A percentile compares a stretch with the other conserved stretches of the same genome.
Conservation (phyloP, 2,329 filamentous ascomycete genomes). For the Fusarium haematococcum region DNA sequence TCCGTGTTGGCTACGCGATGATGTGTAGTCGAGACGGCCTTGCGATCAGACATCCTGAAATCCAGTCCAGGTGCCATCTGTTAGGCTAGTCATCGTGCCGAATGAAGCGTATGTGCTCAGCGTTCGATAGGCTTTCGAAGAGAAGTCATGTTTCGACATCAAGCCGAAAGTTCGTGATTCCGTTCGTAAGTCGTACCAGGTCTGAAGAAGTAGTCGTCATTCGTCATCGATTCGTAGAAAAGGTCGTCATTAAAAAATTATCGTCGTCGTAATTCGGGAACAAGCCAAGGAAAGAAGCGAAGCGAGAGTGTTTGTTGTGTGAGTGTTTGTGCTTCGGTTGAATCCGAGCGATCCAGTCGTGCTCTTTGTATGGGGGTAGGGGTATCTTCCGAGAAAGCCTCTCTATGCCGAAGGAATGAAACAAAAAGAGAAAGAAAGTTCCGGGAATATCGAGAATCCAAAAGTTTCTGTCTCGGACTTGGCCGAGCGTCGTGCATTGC, state of each 20-base stretch:
- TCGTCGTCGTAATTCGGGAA: conserved; percentile 56
- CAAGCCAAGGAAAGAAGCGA: conserved; percentile 52
- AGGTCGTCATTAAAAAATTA: conserved; percentile 57
- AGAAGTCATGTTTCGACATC: conserved; percentile 48
- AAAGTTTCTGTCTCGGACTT: conserved; percentile 61
- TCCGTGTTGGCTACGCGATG: conserved; percentile 51
- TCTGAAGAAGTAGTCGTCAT: conserved; percentile 48
- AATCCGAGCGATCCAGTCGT: conserved; percentile 22
- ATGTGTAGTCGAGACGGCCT: conserved; percentile 48
- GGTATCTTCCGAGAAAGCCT: conserved; percentile 44
- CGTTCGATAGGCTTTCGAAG: conserved; percentile 44
- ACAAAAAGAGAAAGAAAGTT: conserved; percentile 39
- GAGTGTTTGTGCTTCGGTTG: conserved; percentile 35
- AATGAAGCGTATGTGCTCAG: conserved; percentile 45
- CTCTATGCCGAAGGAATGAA: conserved; percentile 44
- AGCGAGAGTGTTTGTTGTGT: conserved; percentile 45
- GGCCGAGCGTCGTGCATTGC: conserved; percentile 70
- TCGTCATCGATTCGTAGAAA: conserved; percentile 53
- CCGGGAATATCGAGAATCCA: conserved; percentile 54
- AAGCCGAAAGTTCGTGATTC: conserved; percentile 47
- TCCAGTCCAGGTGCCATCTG: conserved; percentile 45
- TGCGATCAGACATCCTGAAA: conserved; percentile 38
- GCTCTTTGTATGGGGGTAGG: conserved; percentile 18
- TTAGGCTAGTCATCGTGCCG: conserved; percentile 42
- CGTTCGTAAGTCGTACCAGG: conserved; percentile 49